Conservation (phyloP, 2,329 filamentous ascomycete species). For the Seiridium unicorne region DNA sequence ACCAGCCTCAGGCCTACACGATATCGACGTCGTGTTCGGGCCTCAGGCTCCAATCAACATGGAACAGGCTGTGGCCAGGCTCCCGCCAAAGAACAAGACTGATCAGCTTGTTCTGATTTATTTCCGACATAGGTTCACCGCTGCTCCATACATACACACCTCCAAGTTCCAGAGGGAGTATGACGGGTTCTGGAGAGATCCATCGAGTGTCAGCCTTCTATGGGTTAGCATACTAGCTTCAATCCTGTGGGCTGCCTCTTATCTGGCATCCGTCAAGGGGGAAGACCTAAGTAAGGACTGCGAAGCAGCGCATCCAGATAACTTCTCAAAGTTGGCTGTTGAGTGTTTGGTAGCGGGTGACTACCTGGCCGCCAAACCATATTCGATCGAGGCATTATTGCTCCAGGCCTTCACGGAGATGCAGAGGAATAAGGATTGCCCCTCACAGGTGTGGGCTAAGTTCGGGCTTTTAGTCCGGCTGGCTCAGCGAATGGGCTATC, state of each 20-base stretch:
- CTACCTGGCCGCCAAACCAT: slow-evolving; percentile 42
- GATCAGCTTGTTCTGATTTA: slow-evolving; percentile 32
- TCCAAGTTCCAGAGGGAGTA: slow-evolving; percentile 47
- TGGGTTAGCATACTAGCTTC: slow-evolving; percentile 53
- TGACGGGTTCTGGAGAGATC: slow-evolving; percentile 43
- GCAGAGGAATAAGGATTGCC: slow-evolving; percentile 37
- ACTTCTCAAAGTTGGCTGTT: slow-evolving; percentile 35
- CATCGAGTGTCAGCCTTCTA: slow-evolving; percentile 37
- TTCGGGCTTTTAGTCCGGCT: slow-evolving; percentile 45
- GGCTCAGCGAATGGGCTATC: slow-evolving; percentile 51
- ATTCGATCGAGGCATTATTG: slow-evolving; percentile 49
- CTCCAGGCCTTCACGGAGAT: slow-evolving; percentile 42
- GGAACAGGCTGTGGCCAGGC: slow-evolving; percentile 27
- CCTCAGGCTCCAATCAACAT: slow-evolving; percentile 25
- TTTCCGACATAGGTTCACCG: slow-evolving; percentile 30
- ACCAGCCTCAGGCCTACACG: slow-evolving; percentile 16
- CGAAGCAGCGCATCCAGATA: slow-evolving; percentile 23
- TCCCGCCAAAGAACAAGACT: slow-evolving; percentile 27
- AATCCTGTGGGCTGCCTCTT: slow-evolving; percentile 39
- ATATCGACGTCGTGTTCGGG: slow-evolving; percentile 27
- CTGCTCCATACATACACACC: slow-evolving; percentile 33
- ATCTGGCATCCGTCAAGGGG: slow-evolving; percentile 31
- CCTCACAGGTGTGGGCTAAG: slow-evolving; percentile 45
- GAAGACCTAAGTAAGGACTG: slow-evolving; percentile 19
- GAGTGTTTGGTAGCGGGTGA: slow-evolving; percentile 47